A percentile compares a stretch with the other conserved stretches of the same genome.
Conservation (phyloP, 495 filamentous ascomycete genomes). For the Sporormia fimetaria region DNA sequence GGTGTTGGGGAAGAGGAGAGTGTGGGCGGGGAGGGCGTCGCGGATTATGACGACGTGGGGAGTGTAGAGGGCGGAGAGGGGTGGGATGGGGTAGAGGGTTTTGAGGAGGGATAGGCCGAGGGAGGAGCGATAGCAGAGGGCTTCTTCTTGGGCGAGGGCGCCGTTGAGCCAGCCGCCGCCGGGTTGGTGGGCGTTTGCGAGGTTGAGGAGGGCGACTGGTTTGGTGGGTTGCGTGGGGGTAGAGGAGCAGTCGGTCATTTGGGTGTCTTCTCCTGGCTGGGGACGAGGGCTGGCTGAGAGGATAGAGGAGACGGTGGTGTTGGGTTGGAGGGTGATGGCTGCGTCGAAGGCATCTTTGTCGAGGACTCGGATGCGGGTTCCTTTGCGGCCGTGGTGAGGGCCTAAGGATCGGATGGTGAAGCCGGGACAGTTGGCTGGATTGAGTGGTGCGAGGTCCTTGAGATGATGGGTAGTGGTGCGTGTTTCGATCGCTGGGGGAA, state of each 20-base stretch:
- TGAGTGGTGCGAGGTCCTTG: constrained; percentile 1
- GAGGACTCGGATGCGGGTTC: constrained; percentile 34
- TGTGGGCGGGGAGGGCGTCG: constrained; percentile 35
- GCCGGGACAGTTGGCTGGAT: constrained; percentile 15
- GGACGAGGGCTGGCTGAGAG: neutral
- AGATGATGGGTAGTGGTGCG: constrained; percentile 6
- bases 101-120: constrained; percentile 42
- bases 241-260: constrained; percentile 6
- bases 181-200: constrained; percentile 42
- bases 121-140: constrained; percentile 52
- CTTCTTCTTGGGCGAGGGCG: constrained; percentile 51
- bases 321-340: constrained; percentile 35
- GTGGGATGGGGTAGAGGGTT: constrained; percentile 45
- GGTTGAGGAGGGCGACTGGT: constrained; percentile 48
- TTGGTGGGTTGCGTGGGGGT: constrained; percentile 9
- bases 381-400: constrained; percentile 5
- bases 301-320: constrained; percentile 6
- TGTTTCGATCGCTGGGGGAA: constrained; percentile 1
- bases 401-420: constrained; percentile 3
- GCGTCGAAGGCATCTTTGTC: constrained; percentile 43
- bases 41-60: constrained; percentile 47
- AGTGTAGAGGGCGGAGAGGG: constrained; percentile 46
- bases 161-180: constrained; percentile 51
- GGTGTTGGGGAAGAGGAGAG: constrained; percentile 33
- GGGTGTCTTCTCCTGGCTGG: neutral